phyloP scores from a whole-genome alignment of 2,329 filamentous ascomycete genomes.

The Aureobasidium sp. region DNA sequence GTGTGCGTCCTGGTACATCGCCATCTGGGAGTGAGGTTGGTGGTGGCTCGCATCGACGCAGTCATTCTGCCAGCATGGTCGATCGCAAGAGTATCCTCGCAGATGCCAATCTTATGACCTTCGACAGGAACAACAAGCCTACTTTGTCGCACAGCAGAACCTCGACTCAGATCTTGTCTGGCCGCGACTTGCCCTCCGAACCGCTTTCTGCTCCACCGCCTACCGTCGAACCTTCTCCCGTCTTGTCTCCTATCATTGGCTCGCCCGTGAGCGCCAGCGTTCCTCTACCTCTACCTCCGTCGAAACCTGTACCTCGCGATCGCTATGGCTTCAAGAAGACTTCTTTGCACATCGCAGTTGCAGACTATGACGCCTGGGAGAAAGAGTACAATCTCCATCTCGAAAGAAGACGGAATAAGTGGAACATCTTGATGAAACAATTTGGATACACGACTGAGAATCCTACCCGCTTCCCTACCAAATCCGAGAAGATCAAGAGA shows the following conservation, averaged over 20 bases:
- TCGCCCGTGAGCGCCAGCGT: neutral
- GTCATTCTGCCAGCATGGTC: constrained; percentile 15
- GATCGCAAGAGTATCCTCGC: constrained; percentile 10
- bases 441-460: constrained; percentile 50
- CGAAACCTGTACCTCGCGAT: constrained; percentile 50
- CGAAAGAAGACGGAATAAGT: constrained; percentile 69
- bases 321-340: constrained; percentile 89
- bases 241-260: neutral
- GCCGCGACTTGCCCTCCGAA: neutral
- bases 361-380: constrained; percentile 62
- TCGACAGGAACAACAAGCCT: constrained; percentile 14
- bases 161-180: constrained; percentile 12
- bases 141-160: neutral
- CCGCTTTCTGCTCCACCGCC: neutral
- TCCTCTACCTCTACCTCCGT: neutral
- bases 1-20: neutral
- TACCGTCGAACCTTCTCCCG: neutral
- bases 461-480: constrained; percentile 71
- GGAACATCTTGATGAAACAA: constrained; percentile 53
- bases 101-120: neutral
- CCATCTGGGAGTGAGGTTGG: constrained; percentile 27
- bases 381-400: constrained; percentile 67
- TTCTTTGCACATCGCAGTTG: constrained; percentile 61
- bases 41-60: constrained; percentile 21
- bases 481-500: constrained; percentile 75